Conservation (phyloP, 345 rosid genomes). For the Salix suchowensis region DNA sequence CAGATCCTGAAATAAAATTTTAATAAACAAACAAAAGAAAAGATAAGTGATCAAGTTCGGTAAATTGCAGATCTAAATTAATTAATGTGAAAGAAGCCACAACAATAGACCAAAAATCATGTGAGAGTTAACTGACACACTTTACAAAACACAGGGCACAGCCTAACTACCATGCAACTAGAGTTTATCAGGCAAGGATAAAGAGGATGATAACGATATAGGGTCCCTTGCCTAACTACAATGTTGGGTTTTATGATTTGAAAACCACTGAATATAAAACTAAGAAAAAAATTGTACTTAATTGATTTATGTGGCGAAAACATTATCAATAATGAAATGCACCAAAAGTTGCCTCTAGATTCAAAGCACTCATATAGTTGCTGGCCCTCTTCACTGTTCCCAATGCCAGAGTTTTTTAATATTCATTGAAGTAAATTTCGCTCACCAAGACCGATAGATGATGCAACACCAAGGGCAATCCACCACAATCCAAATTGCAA, state of each 20-base stretch:
- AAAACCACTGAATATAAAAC: background rate
- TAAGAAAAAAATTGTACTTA: background rate
- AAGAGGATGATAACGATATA: background rate
- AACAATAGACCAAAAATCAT: background rate
- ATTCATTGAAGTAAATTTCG: slow-evolving; percentile 2
- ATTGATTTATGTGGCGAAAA: background rate
- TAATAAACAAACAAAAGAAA: background rate
- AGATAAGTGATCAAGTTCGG: background rate
- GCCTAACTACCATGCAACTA: background rate
- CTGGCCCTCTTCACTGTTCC: background rate
- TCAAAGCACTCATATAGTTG: background rate
- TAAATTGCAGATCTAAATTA: background rate
- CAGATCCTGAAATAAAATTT: slow-evolving; percentile 63
- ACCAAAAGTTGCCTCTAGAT: background rate
- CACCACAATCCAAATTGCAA: slow-evolving; percentile 78
- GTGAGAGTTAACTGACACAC: background rate
- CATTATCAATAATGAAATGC: background rate
- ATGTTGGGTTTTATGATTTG: background rate
- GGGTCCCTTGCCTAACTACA: background rate
- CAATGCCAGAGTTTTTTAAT: background rate
- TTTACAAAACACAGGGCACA: background rate
- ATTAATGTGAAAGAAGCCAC: background rate
- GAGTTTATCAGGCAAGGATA: background rate
- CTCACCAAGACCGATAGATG: slow-evolving; percentile 99
- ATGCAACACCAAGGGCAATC: slow-evolving; percentile 95